A percentile compares a stretch with the other conserved stretches of the same genome.
Evolutionary conservation across 1,284 basidiomycete genomes (phyloP).

Genomic region (Papiliotrema terrestris): DNA sequence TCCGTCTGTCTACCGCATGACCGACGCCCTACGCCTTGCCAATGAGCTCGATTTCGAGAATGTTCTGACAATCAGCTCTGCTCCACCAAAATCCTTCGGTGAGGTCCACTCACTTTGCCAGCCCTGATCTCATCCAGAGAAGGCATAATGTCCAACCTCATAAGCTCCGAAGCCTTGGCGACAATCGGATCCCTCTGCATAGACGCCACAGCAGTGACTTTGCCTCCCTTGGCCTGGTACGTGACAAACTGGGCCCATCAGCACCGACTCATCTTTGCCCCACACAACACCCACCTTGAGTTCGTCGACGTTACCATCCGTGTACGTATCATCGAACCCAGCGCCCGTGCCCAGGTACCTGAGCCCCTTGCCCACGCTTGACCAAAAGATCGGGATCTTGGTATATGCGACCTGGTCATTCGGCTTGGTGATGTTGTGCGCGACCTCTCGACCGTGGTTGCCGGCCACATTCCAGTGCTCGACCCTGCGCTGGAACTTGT

Average conservation of each 20-base stretch:
- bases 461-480: constrained; percentile 85
- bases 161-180: constrained; percentile 72
- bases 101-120: constrained; percentile 48
- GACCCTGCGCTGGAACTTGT: constrained; percentile 54
- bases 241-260: constrained; percentile 65
- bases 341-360: constrained; percentile 70
- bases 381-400: constrained; percentile 86
- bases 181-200: constrained; percentile 60
- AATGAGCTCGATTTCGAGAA: constrained; percentile 39
- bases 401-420: constrained; percentile 44
- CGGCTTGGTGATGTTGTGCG: constrained; percentile 62
- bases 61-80: constrained; percentile 23
- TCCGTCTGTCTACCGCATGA: no score
- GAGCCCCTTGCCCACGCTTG: constrained; percentile 66
- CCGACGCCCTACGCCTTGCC: constrained; percentile 8
- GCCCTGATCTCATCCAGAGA: constrained; percentile 65
- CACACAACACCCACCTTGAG: constrained; percentile 70
- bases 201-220: constrained; percentile 77
- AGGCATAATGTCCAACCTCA: constrained; percentile 78
- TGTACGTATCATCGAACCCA: constrained; percentile 67
- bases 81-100: background rate
- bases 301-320: constrained; percentile 71
- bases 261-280: background rate
- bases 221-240: constrained; percentile 74
- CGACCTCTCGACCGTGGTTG: constrained; percentile 66